Base-by-base conservation (phyloP, 2,329 filamentous ascomycete genomes). In the Sclerotiophoma versabilis region DNA sequence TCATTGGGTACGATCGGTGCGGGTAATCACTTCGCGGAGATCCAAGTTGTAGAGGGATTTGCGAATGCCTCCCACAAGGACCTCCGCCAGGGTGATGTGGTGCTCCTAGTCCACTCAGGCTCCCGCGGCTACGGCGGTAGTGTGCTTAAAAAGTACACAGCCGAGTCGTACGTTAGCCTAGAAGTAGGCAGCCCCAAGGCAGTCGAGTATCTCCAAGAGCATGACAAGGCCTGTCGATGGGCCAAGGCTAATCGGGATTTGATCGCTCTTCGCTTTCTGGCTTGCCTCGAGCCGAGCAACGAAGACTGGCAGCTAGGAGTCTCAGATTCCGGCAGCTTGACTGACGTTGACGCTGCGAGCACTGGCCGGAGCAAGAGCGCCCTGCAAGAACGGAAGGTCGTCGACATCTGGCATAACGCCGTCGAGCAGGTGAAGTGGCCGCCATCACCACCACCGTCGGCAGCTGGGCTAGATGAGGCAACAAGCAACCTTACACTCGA, bases 401-500 rank as follows among this genome's bases (percentile, higher is more conserved):
- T 76, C 12, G 73, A 75, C 42, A 74, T 76, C 27, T 72, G 66
- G 63, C 74, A 76, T 49, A 76, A 75, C 57, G 75, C 74, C 38
- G 66, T 76, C 15, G 66, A 73, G 32, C 60, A 57, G 6, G 64
- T 69, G 2, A 51, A 45, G 2, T 75, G 72, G 73, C 72, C 73
- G 8, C 71, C 68, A 11, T 38, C 59, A 5, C 55, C 57, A 8
- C 54, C 56, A 11, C 32, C 51, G 14, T 26, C 27, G 5, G 14
- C 30, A 10, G 10, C n/a, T 10, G 12, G 36, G 4, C 23, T 39
- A 9, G 45, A 51, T 9, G 41, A 41, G 4, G 37, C 19, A 17
- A 20, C 48, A 34, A 19, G 11, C 30, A 41, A 38, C 3, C 42
- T 49, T 1, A 27, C 32, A 33, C 7, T 57, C 17, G 9, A 47